phyloP scores from a whole-genome alignment of 2,329 filamentous ascomycete species.

The Colletotrichum simmondsii region DNA sequence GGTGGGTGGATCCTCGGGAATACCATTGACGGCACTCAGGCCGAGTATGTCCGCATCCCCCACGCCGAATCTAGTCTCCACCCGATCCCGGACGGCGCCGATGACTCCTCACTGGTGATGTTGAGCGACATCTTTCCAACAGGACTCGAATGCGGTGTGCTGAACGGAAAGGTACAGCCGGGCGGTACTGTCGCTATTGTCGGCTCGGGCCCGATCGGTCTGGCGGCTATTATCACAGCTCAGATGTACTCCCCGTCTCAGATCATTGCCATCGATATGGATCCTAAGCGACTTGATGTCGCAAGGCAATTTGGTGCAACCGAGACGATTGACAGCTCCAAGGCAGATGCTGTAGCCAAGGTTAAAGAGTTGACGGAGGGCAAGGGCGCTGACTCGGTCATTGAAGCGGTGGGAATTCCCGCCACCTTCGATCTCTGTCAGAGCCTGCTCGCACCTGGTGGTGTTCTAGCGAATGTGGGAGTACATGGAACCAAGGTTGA shows the following conservation, averaged over 20 bases:
- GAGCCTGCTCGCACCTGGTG: constrained; percentile 62
- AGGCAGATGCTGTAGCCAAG: constrained; percentile 46
- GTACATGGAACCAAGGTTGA: constrained; percentile 66
- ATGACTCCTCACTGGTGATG: constrained; percentile 62
- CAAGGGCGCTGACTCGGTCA: constrained; percentile 65
- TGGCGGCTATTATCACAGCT: constrained; percentile 56
- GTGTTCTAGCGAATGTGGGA: constrained; percentile 66
- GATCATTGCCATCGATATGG: constrained; percentile 63
- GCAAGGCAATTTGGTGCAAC: constrained; percentile 61
- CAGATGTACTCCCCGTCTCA: constrained; percentile 62
- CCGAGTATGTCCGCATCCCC: constrained; percentile 70
- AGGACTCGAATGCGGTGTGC: constrained; percentile 68
- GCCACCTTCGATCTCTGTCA: constrained; percentile 65
- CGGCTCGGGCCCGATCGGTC: constrained; percentile 71
- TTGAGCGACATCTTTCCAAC: constrained; percentile 58
- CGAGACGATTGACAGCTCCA: constrained; percentile 51
- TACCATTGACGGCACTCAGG: constrained; percentile 63
- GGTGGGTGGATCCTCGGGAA: constrained; percentile 68
- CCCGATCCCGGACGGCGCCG: constrained; percentile 60
- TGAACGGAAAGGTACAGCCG: constrained; percentile 66
- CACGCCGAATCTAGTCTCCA: constrained; percentile 75
- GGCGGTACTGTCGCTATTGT: constrained; percentile 73
- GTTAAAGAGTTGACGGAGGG: constrained; percentile 59
- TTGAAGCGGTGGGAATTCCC: constrained; percentile 67
- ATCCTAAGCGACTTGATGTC: constrained; percentile 56